These are phyloP conservation scores for Phytophthora europaea DNA, from an alignment of 352 stramenopile genomes.

Conservation along the genomic window DNA sequence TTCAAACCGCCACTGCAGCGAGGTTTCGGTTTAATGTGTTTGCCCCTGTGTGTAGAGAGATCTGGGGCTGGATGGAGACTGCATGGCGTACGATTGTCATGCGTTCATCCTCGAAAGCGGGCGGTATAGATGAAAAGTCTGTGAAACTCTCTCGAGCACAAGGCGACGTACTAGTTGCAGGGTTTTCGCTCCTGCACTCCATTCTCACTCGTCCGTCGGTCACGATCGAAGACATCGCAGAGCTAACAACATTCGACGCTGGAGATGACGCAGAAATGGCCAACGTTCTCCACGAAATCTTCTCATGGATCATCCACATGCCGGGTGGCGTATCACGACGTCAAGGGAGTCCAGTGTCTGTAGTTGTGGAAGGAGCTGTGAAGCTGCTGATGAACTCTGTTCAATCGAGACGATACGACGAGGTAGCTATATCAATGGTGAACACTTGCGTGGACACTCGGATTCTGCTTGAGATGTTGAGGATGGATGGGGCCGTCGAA, in stretches of 20 bases:
- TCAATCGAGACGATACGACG: conserved; percentile 18
- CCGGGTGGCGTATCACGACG: background rate
- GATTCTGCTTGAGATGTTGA: conserved; percentile 21
- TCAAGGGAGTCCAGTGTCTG: background rate
- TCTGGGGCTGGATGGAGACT: conserved; percentile 41
- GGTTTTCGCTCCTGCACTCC: conserved; percentile 27
- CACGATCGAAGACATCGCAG: conserved; percentile 23
- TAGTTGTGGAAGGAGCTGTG: conserved; percentile 13
- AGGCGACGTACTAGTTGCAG: conserved; percentile 13
- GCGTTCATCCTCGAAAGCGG: background rate
- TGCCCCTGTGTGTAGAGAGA: conserved; percentile 27
- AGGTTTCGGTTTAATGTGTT: conserved; percentile 12
- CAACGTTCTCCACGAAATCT: conserved; percentile 24
- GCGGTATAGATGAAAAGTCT: background rate
- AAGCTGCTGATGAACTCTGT: conserved; percentile 12
- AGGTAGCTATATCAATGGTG: conserved; percentile 18
- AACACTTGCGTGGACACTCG: conserved; percentile 15
- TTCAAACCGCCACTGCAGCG: conserved; percentile 17
- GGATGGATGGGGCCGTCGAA: background rate
- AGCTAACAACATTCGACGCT: conserved; percentile 23
- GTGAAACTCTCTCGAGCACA: conserved; percentile 8
- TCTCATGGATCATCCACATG: conserved; percentile 13
- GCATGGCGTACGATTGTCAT: conserved; percentile 18
- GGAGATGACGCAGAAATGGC: background rate
- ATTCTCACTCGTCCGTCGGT: conserved; percentile 24